Conservation (phyloP, 371 early-diverging fungal genomes). For the Dinochytrium kinnereticum region DNA sequence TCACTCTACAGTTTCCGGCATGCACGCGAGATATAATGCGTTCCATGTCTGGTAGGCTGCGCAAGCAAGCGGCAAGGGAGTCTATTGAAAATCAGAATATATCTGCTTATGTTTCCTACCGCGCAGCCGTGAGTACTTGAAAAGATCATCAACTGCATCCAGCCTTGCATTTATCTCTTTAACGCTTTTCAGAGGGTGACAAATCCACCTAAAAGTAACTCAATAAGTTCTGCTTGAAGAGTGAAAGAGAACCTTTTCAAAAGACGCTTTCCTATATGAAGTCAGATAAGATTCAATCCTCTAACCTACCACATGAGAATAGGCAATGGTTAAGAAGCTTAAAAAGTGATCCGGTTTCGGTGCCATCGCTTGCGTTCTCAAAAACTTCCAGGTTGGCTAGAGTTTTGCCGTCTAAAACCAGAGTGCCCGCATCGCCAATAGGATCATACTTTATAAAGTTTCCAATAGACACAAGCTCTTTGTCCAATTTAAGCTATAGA, state of each 20-base stretch:
- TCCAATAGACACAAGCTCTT: constrained; percentile 78
- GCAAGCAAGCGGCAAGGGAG: constrained; percentile 45
- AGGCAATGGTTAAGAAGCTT: constrained; percentile 82
- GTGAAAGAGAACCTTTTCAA: not conserved
- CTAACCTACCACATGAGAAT: constrained; percentile 78
- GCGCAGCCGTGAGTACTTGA: constrained; percentile 51
- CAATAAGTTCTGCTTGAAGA: not conserved
- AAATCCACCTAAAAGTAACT: constrained; percentile 80
- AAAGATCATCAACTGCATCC: constrained; percentile 85
- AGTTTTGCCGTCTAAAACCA: constrained; percentile 95
- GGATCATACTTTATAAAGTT: constrained; percentile 77
- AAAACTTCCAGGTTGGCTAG: constrained; percentile 94
- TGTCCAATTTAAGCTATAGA: constrained; percentile 81
- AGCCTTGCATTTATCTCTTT: constrained; percentile 84
- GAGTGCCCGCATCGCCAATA: constrained; percentile 60
- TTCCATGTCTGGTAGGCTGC: constrained; percentile 89
- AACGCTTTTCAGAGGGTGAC: constrained; percentile 84
- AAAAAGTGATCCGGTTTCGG: constrained; percentile 83
- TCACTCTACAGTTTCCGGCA: constrained; percentile 76
- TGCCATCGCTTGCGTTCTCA: constrained; percentile 79
- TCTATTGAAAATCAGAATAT: constrained; percentile 20
- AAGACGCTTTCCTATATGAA: not conserved
- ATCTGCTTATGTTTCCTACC: constrained; percentile 34
- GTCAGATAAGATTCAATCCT: not conserved
- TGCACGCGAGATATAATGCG: constrained; percentile 90